Percentiles rank a stretch among this genome's conserved stretches.
Evolutionary conservation across 2,329 filamentous ascomycete genomes (phyloP).

Genomic region (Fusarium dlaminii): DNA sequence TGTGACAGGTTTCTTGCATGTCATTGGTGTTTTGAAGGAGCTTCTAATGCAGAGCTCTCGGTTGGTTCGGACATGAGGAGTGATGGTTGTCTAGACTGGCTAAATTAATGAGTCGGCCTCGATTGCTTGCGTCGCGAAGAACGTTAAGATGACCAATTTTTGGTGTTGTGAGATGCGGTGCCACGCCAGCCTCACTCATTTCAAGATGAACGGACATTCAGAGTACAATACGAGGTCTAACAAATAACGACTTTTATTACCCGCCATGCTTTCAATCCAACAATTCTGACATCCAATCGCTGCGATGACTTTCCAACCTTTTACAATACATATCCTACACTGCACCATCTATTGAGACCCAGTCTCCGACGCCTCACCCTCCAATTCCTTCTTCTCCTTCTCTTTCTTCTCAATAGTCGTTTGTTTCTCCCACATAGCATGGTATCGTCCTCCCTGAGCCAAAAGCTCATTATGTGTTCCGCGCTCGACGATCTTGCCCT

Average conservation of each 20-base stretch:
- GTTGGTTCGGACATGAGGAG: not conserved
- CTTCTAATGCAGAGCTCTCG: not conserved
- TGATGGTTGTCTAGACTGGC: not conserved
- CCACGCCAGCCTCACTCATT: not conserved
- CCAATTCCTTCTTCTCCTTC: slow-evolving; percentile 43
- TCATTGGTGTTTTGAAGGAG: not conserved
- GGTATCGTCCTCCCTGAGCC: slow-evolving; percentile 56
- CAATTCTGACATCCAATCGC: not conserved
- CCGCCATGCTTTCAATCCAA: not conserved
- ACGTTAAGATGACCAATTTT: not conserved
- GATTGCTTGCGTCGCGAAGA: not conserved
- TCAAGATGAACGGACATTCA: not conserved
- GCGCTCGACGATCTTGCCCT: slow-evolving; percentile 60
- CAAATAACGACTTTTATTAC: not conserved
- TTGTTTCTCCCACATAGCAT: slow-evolving; percentile 64
- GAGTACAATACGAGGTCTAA: not conserved
- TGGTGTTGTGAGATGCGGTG: not conserved
- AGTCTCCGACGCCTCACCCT: slow-evolving; percentile 21
- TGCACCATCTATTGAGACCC: slow-evolving; percentile 5
- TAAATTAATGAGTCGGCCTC: not conserved
- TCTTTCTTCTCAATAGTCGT: slow-evolving; percentile 53
- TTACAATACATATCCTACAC: slow-evolving; percentile 7
- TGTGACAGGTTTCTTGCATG: not conserved
- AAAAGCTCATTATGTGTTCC: slow-evolving; percentile 61
- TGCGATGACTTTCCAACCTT: not conserved